phyloP scores from a whole-genome alignment of 148 eudicot species.

The Vaccinium corymbosum region DNA sequence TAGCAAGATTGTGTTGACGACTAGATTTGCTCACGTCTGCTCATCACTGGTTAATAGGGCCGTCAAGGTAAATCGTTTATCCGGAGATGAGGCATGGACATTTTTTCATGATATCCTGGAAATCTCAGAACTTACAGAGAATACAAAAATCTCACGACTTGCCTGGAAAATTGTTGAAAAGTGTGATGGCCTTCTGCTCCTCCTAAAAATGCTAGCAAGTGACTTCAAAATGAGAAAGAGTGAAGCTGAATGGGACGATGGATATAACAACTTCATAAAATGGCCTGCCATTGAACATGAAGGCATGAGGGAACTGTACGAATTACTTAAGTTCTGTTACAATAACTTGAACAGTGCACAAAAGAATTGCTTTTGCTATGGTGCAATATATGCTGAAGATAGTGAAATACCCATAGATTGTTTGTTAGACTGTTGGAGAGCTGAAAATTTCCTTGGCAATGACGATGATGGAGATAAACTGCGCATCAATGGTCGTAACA shows the following conservation, averaged over 20 bases:
- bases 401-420: constrained; percentile 9
- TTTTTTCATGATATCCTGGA: constrained; percentile 13
- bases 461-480: background rate
- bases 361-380: constrained; percentile 15
- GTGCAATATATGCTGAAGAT: constrained; percentile 20
- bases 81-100: constrained; percentile 13
- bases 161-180: background rate
- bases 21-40: constrained; percentile 13
- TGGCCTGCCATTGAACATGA: constrained; percentile 10
- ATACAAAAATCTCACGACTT: constrained; percentile 1
- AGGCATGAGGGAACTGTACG: constrained; percentile 7
- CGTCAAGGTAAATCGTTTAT: background rate
- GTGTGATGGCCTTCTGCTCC: constrained; percentile 14
- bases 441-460: constrained; percentile 9
- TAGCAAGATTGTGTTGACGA: constrained; percentile 23
- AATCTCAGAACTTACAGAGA: background rate
- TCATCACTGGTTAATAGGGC: background rate
- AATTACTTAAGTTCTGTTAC: constrained; percentile 15
- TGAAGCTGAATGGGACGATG: constrained; percentile 12
- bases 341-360: constrained; percentile 6
- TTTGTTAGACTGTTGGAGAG: constrained; percentile 18
- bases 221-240: constrained; percentile 8
- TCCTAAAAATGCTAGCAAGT: constrained; percentile 12
- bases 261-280: constrained; percentile 6
- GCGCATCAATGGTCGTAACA: background rate